Evolutionary conservation across 805 yeast genomes (phyloP), one percentile per base, ranked within the genome.

Genomic region (Monosporozyma siamensis): DNA sequence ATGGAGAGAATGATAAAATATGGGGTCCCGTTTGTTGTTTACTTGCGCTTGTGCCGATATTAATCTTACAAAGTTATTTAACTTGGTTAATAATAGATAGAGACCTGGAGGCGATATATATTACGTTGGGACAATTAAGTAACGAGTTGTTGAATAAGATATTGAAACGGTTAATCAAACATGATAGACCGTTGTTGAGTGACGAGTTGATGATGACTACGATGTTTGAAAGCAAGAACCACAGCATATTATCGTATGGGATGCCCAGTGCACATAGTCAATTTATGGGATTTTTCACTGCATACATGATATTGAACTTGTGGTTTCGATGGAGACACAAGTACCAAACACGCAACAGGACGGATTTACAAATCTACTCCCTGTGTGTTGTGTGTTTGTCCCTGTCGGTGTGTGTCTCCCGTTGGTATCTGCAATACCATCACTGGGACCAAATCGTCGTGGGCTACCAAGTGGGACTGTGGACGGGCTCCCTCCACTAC

Each of bases 251-350:
- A 35, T 32, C 18, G 17, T 35, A 81, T 59, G 98, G 98, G 0
- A 90, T 90, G 97, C 98, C 98, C 0, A 79, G 89, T 41, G 96
- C 98, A 1, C 98, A 90, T 63, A 78, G 95, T 0, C 98, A 90
- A 64, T 92, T 89, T 61, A 83, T 90, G 88, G 94, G 95, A 2
- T 92, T 32, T 15, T 34, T 21, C 25, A 24, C 14, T 10, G n/a
- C 24, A 36, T 49, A 74, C 38, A 44, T 55, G 4, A 18, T 17
- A 2, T 1, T 21, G 0, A 67, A 29, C 9, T 7, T 29, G 42
- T 8, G 47, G 2, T 11, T 6, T 1, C 20, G 32, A 55, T 0
- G 69, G 71, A 2, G 48, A 65, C 4, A 20, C 51, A 5, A 18
- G 18, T 24, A 20, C 18, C 2, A 18, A 2, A 21, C n/a, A n/a